Base-by-base conservation (phyloP, 75 land plant species). In the Pinus albicaulis region DNA sequence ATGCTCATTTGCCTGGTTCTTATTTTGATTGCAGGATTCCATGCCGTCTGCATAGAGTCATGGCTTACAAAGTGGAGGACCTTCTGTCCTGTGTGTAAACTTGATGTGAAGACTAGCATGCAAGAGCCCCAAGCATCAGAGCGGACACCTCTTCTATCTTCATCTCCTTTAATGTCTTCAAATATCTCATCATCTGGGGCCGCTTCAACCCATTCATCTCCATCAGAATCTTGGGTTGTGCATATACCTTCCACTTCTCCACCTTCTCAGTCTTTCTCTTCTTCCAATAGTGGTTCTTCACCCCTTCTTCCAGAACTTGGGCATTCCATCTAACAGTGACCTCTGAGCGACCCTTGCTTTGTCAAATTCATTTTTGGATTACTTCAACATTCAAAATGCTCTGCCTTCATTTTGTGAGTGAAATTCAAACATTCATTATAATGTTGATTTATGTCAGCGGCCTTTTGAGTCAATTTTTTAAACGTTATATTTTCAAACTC, bases 141-240 rank as follows among this genome's bases (percentile, higher is more conserved):
- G 76, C 74, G 55, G 70, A 95, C 98, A 15, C 96, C 98, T 12
- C 79, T 95, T 36, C 88, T 95, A 24, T 81, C 85, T 22, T 7
- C 57, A 36, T 5, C 78, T 58, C 14, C 77, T 57, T 79, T 84
- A 34, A 70, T n/a, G 36, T 77, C 87, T 12, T 55, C 80, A 11
- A 48, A 48, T 48, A n/a, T 78, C 84, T 52, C 65, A 74, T 70
- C 80, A 25, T 64, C 68, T 5, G 41, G 52, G 1, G 36, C 79
- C 3, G 81, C 84, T 25, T 81, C 84, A 15, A 57, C 76, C 13
- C 82, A 81, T 59, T 82, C 84, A 70, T 80, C 85, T 24, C 13
- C 80, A 20, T 19, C 78, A 26, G 69, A 85, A 69, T 85, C 90
- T 14, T 76, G 88, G 23, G 79, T 84, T 57, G 75, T 82, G 17